Conservation (phyloP, 208 protist genomes). For the Porcisia hertigi region DNA sequence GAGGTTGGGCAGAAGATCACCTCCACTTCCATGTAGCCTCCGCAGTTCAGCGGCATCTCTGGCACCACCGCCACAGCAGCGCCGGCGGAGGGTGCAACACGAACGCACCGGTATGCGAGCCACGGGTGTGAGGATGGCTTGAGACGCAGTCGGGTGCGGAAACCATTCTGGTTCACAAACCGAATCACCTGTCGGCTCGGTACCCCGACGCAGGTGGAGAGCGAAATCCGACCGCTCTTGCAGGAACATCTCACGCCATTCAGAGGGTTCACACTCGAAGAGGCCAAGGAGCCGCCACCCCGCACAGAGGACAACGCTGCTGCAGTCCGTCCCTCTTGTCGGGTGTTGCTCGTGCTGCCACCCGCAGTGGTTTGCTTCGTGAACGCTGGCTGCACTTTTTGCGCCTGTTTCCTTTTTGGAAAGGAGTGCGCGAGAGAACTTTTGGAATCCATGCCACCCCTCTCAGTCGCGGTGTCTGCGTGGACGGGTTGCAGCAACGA, state of each 20-base stretch:
- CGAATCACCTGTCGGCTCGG: slow-evolving; percentile 40
- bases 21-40: slow-evolving; percentile 83
- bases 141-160: slow-evolving; percentile 61
- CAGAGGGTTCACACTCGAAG: slow-evolving; percentile 9
- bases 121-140: slow-evolving; percentile 68
- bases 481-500: background rate
- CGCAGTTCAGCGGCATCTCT: slow-evolving; percentile 56
- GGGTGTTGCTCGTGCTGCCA: background rate
- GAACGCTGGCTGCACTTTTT: background rate
- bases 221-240: slow-evolving; percentile 31
- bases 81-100: slow-evolving; percentile 27
- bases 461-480: background rate
- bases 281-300: background rate
- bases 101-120: slow-evolving; percentile 58
- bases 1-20: slow-evolving; percentile 59
- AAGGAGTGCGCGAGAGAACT: background rate
- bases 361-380: background rate
- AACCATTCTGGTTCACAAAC: slow-evolving; percentile 74
- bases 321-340: background rate
- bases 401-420: background rate
- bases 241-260: slow-evolving; percentile 60
- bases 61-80: slow-evolving; percentile 9
- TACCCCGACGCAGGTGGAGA: slow-evolving; percentile 40
- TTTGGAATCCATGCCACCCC: background rate
- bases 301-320: background rate